Percentiles rank a stretch among this genome's conserved stretches.
Evolutionary conservation across 495 filamentous ascomycete species (phyloP).

Genomic region (Pseudotulostoma volvatum): DNA sequence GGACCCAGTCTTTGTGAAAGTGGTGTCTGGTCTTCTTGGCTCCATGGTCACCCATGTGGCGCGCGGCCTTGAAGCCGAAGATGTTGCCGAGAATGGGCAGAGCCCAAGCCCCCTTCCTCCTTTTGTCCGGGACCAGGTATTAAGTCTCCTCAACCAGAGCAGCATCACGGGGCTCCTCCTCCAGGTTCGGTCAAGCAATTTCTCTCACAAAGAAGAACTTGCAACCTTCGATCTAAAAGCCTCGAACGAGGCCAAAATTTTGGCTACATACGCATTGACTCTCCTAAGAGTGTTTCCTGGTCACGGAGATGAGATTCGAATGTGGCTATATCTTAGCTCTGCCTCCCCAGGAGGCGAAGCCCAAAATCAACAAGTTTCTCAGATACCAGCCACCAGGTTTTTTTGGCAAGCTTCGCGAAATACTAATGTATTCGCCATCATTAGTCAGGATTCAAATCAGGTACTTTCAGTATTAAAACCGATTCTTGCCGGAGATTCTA

Average conservation of each 20-base stretch:
- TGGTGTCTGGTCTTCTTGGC: constrained; percentile 46
- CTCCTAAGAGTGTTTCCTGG: constrained; percentile 74
- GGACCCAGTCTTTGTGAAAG: constrained; percentile 44
- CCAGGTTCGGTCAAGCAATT: constrained; percentile 19
- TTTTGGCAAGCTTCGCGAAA: constrained; percentile 67
- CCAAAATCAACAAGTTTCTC: constrained; percentile 21
- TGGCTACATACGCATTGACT: constrained; percentile 78
- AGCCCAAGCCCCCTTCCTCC: constrained; percentile 25
- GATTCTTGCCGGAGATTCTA: constrained; percentile 8
- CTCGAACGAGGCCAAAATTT: constrained; percentile 46
- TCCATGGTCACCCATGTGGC: constrained; percentile 44
- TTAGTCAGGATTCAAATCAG: constrained; percentile 39
- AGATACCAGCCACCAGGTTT: constrained; percentile 63
- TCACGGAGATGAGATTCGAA: constrained; percentile 74
- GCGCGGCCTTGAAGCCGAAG: constrained; percentile 33
- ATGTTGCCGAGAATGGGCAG: constrained; percentile 8
- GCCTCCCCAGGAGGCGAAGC: constrained; percentile 27
- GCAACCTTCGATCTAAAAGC: constrained; percentile 14
- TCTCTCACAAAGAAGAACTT: constrained; percentile 14
- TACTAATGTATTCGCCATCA: constrained; percentile 48
- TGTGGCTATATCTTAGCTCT: constrained; percentile 83
- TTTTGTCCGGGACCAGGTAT: constrained; percentile 44
- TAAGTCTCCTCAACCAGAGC: constrained; percentile 47
- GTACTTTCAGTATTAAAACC: constrained; percentile 42
- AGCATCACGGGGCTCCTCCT: constrained; percentile 44